Evolutionary conservation across 805 yeast species (phyloP), one percentile per base, ranked within the genome.

Genomic region (Schwanniomyces sp.): DNA sequence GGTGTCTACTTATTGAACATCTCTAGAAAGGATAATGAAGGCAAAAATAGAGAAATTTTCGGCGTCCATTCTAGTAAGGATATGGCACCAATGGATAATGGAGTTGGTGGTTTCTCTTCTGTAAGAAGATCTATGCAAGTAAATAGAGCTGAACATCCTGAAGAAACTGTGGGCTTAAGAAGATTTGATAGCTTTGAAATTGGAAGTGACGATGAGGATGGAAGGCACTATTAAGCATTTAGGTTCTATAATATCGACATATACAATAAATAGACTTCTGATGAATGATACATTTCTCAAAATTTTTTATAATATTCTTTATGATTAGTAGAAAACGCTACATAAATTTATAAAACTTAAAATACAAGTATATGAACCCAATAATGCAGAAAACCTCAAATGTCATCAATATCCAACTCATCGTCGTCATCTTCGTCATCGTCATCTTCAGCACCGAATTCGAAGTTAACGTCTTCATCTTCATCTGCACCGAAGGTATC

Each of bases 401-500:
- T 91, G 74, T 94, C 98, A 72, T 92, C 98, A 64, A 94, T 91
- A 75, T 91, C 96, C 69, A 91, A 82, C 49, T 73, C 78, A 58
- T 83, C 88, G 47, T 79, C 84, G 28, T 78, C 89, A 34, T 85
- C 91, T 11, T 81, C 91, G 21, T 82, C 91, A 46, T 81, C 88
- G 50, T 82, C 91, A 54, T 88, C 90, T 52, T 88, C 96, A 64
- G 86, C 91, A 70, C 97, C 98, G 72, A 94, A 94, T 77, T 92
- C 98, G 72, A 92, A 91, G 82, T 92, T 92, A 69, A 91, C 96
- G 62, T 94, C 99, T 59, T 91, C 98, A 52, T 91, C 98, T 42
- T 91, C 95, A 59, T 91, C 98, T 69, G 85, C 92, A 67, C 96
- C 97, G 66, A 90, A 91, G 54, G 96, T 90, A 69, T 92, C 97